Conservation (phyloP, 805 yeast species). For the Brettanomyces naardenensis region DNA sequence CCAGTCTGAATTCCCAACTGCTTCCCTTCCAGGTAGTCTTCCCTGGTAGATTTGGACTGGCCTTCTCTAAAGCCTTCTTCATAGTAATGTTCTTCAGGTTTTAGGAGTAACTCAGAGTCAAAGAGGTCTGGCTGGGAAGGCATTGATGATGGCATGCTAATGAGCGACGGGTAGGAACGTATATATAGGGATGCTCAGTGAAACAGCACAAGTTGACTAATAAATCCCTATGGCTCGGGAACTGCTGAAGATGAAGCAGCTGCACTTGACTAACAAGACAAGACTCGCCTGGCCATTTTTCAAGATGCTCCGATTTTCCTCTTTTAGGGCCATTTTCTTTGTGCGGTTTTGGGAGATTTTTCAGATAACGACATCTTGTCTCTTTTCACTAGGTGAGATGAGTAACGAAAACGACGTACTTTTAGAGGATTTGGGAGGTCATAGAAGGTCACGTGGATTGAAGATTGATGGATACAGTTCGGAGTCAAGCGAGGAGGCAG, state of each 20-base stretch:
- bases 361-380: too few species aligned
- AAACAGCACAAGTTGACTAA: not conserved
- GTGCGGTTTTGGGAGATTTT: too few species aligned
- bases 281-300: not conserved
- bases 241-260: not conserved
- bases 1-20: conserved; percentile 79
- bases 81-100: conserved; percentile 57
- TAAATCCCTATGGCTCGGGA: too few species aligned
- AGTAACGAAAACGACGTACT: too few species aligned
- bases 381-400: too few species aligned
- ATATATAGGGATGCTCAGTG: not conserved
- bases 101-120: conserved; percentile 48
- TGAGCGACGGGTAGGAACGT: too few species aligned
- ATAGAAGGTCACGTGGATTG: not conserved
- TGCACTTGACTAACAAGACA: not conserved
- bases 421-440: conserved; percentile 8
- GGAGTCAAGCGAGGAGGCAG: conserved; percentile 1
- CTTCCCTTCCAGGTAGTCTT: conserved; percentile 69
- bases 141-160: not conserved
- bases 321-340: too few species aligned
- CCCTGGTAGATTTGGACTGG: conserved; percentile 44
- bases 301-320: too few species aligned
- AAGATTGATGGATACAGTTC: not conserved
- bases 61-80: conserved; percentile 71
- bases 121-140: conserved; percentile 26